These are phyloP conservation scores for Trichophyton schoenleinii DNA, from an alignment of 2,329 filamentous ascomycete genomes.

Conservation along the genomic window DNA sequence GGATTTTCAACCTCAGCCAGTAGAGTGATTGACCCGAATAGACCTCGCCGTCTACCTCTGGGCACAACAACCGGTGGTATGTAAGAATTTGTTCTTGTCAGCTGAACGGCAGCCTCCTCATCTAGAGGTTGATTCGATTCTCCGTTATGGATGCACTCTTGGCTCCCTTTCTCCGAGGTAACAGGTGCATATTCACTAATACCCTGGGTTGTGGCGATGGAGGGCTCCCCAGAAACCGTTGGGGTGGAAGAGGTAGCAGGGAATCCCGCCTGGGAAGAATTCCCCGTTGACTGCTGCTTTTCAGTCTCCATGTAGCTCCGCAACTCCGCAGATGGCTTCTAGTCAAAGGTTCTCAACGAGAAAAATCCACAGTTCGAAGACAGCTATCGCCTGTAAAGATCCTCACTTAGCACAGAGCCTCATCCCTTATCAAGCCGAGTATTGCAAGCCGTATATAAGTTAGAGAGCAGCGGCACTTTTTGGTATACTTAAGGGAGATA, in stretches of 20 bases:
- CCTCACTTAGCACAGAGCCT: not conserved
- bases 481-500: not conserved
- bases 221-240: not conserved
- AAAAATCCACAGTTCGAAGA: not conserved
- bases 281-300: not conserved
- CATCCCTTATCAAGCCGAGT: not conserved
- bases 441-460: not conserved
- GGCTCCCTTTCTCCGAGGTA: not conserved
- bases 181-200: not conserved
- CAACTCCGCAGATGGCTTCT: not conserved
- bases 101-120: not conserved
- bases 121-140: not conserved
- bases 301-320: not conserved
- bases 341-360: not conserved
- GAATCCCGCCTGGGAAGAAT: not conserved
- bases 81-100: not conserved
- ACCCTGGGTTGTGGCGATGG: not conserved
- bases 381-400: not conserved
- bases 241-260: not conserved
- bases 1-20: slow-evolving; percentile 70
- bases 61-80: slow-evolving; percentile 36
- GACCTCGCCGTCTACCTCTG: slow-evolving; percentile 50
- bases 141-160: not conserved
- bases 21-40: slow-evolving; percentile 57
- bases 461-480: not conserved